Evolutionary conservation across 2,329 filamentous ascomycete genomes (phyloP), one percentile per base, ranked within the genome.

Genomic region (Huntiella abstrusa): DNA sequence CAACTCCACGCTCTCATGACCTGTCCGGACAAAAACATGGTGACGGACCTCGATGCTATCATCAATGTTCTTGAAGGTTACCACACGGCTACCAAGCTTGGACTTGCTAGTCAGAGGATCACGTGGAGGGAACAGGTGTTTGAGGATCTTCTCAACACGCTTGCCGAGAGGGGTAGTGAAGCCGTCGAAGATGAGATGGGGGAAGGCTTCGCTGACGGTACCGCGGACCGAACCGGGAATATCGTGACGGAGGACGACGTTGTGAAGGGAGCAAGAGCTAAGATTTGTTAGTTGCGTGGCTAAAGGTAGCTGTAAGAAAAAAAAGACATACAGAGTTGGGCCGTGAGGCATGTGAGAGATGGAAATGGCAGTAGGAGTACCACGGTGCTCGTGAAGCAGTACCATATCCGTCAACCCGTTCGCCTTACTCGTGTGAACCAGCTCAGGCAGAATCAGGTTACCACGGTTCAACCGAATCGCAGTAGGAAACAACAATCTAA

Each of bases 51-150:
- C 88, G 45, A 96, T 92, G 50, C 82, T 78, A 50, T 96, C 86
- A 53, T 94, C 86, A 46, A 91, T 83, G 55, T 94, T 95, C 61
- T 88, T 85, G 63, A 94, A 94, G 2, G 83, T 94, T 7, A 98
- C 83, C 0, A 98, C 80, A 52, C 91, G 71, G 55, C 78, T 92
- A 39, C 88, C 88, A 15, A 92, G 68, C 61, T 92, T 93, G 33
- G 69, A 69, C 53, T 76, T 80, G 57, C 62, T 71, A 6, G 78
- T 83, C 33, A 77, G 70, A 1, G 75, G 70, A 55, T 95, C 88
- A 46, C 87, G 71, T 0, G 92, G 91, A 4, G 91, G 91, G 57
- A 95, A 98, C 2, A 95, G 65, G 55, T 98, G 88, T 62, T 96
- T 93, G 37, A 98, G 62, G 11, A 96, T 83, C 60, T 92, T 87